A percentile compares a stretch with the other conserved stretches of the same genome.
Evolutionary conservation across 495 filamentous ascomycete species (phyloP).

Genomic region (Neurospora discreta): DNA sequence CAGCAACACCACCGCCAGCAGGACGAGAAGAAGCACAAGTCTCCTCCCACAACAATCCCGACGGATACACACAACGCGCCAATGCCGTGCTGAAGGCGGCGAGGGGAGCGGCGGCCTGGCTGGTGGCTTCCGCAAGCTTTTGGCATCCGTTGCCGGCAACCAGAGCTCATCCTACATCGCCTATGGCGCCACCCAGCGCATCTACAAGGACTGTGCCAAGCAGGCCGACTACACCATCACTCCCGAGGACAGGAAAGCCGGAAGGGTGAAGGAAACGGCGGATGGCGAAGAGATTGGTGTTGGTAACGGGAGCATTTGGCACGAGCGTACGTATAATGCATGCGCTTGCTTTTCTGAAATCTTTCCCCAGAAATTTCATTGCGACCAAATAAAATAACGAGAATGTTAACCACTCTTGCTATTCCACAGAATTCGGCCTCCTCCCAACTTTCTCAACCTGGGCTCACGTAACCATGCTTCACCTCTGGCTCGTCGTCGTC

Average conservation of each 20-base stretch:
- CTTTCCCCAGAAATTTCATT: constrained; percentile 8
- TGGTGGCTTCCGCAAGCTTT: background rate
- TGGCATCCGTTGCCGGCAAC: background rate
- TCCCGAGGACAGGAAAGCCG: constrained; percentile 41
- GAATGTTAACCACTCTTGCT: background rate
- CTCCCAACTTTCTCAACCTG: constrained; percentile 82
- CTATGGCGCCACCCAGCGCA: constrained; percentile 55
- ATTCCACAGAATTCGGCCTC: constrained; percentile 42
- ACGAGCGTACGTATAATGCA: constrained; percentile 47
- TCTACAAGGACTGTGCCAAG: constrained; percentile 64
- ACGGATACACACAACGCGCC: constrained; percentile 2
- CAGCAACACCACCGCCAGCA: background rate
- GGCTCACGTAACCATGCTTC: constrained; percentile 90
- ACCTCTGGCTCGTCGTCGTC: constrained; percentile 90
- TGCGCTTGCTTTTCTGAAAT: background rate
- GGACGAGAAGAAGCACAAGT: background rate
- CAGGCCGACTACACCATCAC: constrained; percentile 68
- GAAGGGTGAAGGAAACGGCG: constrained; percentile 49
- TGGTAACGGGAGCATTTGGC: constrained; percentile 70
- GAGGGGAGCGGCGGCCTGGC: background rate
- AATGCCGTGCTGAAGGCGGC: background rate
- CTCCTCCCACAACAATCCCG: background rate
- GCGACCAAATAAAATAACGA: background rate
- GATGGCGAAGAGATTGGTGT: constrained; percentile 70
- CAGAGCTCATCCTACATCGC: constrained; percentile 14